These are phyloP conservation scores for Jatropha curcas DNA, from an alignment of 345 rosid species.

Conservation along the genomic window DNA sequence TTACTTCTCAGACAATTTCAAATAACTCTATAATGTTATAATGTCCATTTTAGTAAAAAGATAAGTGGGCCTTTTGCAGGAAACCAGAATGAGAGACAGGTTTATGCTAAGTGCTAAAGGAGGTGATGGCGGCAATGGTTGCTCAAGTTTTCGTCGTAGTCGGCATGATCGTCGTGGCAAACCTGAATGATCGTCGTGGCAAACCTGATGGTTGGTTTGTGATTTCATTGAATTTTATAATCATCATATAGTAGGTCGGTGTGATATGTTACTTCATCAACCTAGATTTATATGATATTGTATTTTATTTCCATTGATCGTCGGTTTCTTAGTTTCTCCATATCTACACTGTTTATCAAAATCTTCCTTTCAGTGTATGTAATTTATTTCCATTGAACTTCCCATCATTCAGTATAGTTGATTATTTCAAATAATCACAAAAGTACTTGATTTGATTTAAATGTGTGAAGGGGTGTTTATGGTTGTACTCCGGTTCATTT, in stretches of 20 bases:
- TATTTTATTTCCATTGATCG: background rate
- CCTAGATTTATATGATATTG: background rate
- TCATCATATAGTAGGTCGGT: background rate
- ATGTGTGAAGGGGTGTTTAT: background rate
- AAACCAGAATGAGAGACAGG: conserved; percentile 65
- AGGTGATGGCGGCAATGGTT: conserved; percentile 69
- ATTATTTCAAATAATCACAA: background rate
- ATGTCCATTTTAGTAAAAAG: conserved; percentile 1
- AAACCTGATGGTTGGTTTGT: conserved; percentile 54
- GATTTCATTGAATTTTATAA: background rate
- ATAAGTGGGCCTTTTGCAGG: conserved; percentile 34
- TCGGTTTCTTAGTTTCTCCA: background rate
- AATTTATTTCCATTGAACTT: background rate
- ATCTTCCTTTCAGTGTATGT: background rate
- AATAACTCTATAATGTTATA: background rate
- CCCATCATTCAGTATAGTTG: background rate
- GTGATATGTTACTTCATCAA: background rate
- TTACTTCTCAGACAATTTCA: background rate
- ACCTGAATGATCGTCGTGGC: conserved; percentile 56
- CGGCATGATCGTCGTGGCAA: conserved; percentile 48
- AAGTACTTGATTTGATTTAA: background rate
- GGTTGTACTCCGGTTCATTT: conserved; percentile 3
- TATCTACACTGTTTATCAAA: background rate
- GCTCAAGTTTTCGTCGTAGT: conserved; percentile 51
- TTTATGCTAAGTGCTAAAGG: conserved; percentile 51